Evolutionary conservation across 2,329 filamentous ascomycete genomes (phyloP).

Genomic region (Fusarium praegraminearum): DNA sequence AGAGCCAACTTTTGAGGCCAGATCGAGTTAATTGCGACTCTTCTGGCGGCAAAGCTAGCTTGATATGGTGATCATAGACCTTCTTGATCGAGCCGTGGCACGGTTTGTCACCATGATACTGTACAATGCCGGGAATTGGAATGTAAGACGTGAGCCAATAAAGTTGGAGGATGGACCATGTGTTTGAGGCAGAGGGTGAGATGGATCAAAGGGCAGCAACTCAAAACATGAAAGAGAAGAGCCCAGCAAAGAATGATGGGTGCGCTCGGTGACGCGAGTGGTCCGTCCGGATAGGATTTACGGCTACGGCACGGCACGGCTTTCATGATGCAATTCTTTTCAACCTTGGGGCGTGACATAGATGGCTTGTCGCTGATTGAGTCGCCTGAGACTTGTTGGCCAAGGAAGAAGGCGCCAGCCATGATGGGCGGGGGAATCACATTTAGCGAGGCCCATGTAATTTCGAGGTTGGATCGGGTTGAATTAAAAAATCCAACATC

Average conservation of each 20-base stretch:
- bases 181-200: slow-evolving; percentile 44
- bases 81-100: neutral
- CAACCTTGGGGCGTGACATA: neutral
- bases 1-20: no score
- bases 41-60: neutral
- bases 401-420: slow-evolving; percentile 1
- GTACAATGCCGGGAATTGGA: slow-evolving; percentile 1
- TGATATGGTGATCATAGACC: neutral
- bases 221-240: neutral
- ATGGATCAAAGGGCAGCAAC: slow-evolving; percentile 24
- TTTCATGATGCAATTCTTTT: slow-evolving; percentile 22
- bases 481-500: neutral
- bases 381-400: slow-evolving; percentile 5
- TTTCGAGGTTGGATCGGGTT: neutral
- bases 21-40: neutral
- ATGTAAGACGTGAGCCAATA: slow-evolving; percentile 37
- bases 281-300: slow-evolving; percentile 16
- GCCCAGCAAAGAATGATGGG: slow-evolving; percentile 16
- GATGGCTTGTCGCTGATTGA: slow-evolving; percentile 1
- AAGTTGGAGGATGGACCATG: slow-evolving; percentile 37
- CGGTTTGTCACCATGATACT: slow-evolving; percentile 1
- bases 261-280: slow-evolving; percentile 25
- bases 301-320: slow-evolving; percentile 9
- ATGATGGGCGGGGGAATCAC: slow-evolving; percentile 3
- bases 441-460: slow-evolving; percentile 1